phyloP scores from a whole-genome alignment of 2,329 filamentous ascomycete genomes.

The Aspergillus sp. region DNA sequence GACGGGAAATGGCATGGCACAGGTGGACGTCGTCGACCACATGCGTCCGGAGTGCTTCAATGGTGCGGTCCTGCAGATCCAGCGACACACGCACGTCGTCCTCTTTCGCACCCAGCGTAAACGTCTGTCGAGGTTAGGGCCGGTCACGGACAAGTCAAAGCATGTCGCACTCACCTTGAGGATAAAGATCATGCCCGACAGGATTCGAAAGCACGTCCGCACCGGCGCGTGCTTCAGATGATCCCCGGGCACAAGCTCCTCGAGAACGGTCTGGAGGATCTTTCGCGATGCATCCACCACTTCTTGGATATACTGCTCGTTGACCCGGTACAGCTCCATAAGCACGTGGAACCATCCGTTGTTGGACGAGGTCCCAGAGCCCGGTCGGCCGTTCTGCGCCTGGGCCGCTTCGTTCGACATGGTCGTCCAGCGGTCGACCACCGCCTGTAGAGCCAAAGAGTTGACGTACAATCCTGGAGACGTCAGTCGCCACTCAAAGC shows the following conservation, averaged over 20 bases:
- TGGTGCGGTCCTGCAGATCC: conserved; percentile 57
- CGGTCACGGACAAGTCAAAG: background rate
- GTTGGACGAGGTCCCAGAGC: conserved; percentile 27
- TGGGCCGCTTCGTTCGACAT: conserved; percentile 51
- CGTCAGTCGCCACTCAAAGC: conserved; percentile 14
- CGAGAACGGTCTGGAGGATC: conserved; percentile 59
- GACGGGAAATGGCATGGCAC: conserved; percentile 60
- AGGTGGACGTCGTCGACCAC: conserved; percentile 67
- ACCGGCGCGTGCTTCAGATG: conserved; percentile 63
- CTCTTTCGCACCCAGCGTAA: conserved; percentile 62
- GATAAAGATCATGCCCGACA: conserved; percentile 64
- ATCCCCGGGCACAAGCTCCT: conserved; percentile 57
- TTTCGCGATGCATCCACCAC: conserved; percentile 62
- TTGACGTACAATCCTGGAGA: conserved; percentile 72
- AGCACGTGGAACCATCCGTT: conserved; percentile 38
- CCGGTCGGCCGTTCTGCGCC: conserved; percentile 25
- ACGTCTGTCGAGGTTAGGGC: conserved; percentile 45
- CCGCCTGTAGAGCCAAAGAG: conserved; percentile 87
- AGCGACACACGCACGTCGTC: conserved; percentile 60
- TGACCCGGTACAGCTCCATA: conserved; percentile 54
- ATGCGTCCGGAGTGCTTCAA: conserved; percentile 57
- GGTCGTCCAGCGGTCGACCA: conserved; percentile 86
- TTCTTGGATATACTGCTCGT: conserved; percentile 61
- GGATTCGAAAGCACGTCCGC: conserved; percentile 63
- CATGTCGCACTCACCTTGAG: conserved; percentile 50